A percentile compares a stretch with the other conserved stretches of the same genome.
phyloP scores from a whole-genome alignment of 116 monocot genomes.

The Dioscorea cayenensis region DNA sequence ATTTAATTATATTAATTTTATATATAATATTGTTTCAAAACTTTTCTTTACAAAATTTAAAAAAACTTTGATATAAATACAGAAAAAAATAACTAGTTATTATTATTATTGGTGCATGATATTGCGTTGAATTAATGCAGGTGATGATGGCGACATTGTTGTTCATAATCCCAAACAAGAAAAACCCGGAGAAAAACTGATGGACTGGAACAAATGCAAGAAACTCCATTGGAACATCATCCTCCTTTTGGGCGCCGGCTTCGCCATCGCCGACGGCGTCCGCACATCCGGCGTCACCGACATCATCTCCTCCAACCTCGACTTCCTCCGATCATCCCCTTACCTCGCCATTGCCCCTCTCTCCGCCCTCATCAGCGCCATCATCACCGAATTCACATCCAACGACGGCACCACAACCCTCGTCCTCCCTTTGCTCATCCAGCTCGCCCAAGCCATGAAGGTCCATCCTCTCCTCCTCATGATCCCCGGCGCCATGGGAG shows the following conservation, averaged over 20 bases:
- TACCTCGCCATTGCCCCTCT: constrained; percentile 48
- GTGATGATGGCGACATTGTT: constrained; percentile 90
- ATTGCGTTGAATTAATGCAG: constrained; percentile 15
- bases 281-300: constrained; percentile 71
- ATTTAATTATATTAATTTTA: too few species aligned
- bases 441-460: constrained; percentile 55
- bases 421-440: constrained; percentile 70
- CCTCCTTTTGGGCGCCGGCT: constrained; percentile 84
- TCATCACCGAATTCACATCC: constrained; percentile 86
- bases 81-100: too few species aligned
- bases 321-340: constrained; percentile 59
- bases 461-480: constrained; percentile 66
- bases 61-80: too few species aligned
- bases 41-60: too few species aligned
- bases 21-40: too few species aligned
- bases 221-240: constrained; percentile 85
- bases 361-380: constrained; percentile 54
- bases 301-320: constrained; percentile 36
- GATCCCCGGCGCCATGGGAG: constrained; percentile 77
- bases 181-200: constrained; percentile 79
- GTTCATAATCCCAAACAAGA: constrained; percentile 73
- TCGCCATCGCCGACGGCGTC: constrained; percentile 84
- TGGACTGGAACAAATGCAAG: constrained; percentile 99
- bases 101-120: too few species aligned
- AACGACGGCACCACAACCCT: constrained; percentile 76